Evolutionary conservation across 192 early-diverging fungal species (phyloP).

Genomic region (Backusella circina): DNA sequence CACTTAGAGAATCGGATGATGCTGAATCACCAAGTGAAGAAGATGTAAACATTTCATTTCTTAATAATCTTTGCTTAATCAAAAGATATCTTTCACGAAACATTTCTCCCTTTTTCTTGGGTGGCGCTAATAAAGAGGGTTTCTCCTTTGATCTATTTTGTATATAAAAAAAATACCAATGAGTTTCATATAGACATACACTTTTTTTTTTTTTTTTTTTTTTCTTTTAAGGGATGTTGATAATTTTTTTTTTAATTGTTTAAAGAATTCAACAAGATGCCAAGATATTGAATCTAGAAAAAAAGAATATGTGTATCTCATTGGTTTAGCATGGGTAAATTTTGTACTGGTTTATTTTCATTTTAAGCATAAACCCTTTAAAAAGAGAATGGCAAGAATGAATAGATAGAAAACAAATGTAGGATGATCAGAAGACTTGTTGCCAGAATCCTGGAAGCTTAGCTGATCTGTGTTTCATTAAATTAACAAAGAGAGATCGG

Average conservation of each 20-base stretch:
- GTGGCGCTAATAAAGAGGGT: slow-evolving; percentile 51
- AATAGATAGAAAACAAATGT: not conserved
- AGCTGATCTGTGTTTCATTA: not conserved
- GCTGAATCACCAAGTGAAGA: slow-evolving; percentile 46
- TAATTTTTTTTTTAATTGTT: not conserved
- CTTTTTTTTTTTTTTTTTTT: not conserved
- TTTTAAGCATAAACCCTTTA: not conserved
- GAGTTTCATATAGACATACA: too few species aligned
- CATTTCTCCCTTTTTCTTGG: slow-evolving; percentile 60
- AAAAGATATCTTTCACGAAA: slow-evolving; percentile 79
- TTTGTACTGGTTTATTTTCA: not conserved
- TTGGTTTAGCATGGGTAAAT: not conserved
- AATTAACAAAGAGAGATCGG: not conserved
- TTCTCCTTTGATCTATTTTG: slow-evolving; percentile 25
- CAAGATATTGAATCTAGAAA: not conserved
- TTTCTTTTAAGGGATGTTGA: not conserved
- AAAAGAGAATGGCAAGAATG: not conserved
- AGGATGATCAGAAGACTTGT: not conserved
- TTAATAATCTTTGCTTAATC: slow-evolving; percentile 72
- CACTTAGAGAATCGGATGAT: slow-evolving; percentile 25
- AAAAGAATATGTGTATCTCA: not conserved
- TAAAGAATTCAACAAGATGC: not conserved
- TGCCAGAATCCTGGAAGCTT: not conserved
- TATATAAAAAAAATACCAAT: too few species aligned
- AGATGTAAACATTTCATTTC: slow-evolving; percentile 76